These are phyloP conservation scores for Dicorynia guianensis DNA, from an alignment of 306 rosid species.

Conservation along the genomic window DNA sequence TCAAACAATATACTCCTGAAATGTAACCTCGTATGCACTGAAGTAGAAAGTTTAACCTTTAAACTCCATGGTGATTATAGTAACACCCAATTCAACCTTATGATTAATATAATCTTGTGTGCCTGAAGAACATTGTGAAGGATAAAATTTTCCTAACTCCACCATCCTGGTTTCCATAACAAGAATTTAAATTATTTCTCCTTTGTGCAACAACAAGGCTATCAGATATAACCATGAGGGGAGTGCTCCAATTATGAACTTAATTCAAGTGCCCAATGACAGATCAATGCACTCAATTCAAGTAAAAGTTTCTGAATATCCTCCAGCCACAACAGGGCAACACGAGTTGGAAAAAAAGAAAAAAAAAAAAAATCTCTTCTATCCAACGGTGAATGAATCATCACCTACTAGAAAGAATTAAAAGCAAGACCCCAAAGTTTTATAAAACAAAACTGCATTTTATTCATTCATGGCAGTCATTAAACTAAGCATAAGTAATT, in stretches of 20 bases:
- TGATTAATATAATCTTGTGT: neutral
- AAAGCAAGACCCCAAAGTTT: neutral
- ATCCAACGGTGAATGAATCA: no score
- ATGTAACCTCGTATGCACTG: neutral
- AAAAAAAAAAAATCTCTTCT: no score
- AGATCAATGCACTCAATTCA: neutral
- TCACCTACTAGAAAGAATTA: neutral
- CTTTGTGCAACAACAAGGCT: neutral
- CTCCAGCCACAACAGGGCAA: neutral
- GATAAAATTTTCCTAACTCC: neutral
- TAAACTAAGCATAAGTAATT: neutral
- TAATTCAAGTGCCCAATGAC: neutral
- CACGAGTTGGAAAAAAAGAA: no score
- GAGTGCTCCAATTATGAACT: no score
- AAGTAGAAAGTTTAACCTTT: neutral
- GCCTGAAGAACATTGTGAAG: neutral
- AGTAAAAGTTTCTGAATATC: neutral
- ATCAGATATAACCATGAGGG: neutral
- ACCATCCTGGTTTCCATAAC: neutral
- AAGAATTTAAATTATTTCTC: neutral
- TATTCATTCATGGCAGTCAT: neutral
- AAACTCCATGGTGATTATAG: neutral
- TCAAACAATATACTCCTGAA: neutral
- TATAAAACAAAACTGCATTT: neutral
- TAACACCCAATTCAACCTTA: neutral